Evolutionary conservation across 1,284 basidiomycete genomes (phyloP).

Genomic region (Ceratobasidium sp.): DNA sequence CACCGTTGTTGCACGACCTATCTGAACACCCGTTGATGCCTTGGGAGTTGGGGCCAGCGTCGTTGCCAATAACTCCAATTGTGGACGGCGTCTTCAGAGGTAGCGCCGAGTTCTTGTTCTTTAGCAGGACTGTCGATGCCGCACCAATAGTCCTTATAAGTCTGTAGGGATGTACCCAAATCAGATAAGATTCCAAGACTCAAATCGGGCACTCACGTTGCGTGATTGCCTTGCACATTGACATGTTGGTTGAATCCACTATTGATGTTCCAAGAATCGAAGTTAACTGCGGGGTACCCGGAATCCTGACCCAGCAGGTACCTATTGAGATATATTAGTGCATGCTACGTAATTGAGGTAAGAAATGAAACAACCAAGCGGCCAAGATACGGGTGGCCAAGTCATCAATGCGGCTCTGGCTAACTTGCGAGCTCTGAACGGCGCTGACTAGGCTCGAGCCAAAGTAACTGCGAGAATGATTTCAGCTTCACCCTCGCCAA

Average conservation of each 20-base stretch:
- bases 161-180: constrained; percentile 50
- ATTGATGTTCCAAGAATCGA: constrained; percentile 58
- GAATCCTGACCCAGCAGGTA: constrained; percentile 69
- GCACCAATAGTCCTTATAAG: constrained; percentile 71
- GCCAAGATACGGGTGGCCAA: constrained; percentile 69
- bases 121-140: constrained; percentile 74
- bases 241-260: constrained; percentile 57
- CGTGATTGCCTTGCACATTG: constrained; percentile 71
- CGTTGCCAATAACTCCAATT: constrained; percentile 62
- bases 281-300: constrained; percentile 62
- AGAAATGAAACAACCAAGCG: constrained; percentile 56
- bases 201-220: constrained; percentile 54
- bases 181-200: constrained; percentile 17
- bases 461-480: constrained; percentile 56
- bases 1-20: constrained; percentile 45
- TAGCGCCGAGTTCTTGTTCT: constrained; percentile 65
- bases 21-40: constrained; percentile 46
- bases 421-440: constrained; percentile 62
- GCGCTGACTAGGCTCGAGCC: constrained; percentile 61
- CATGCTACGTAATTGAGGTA: neutral
- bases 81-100: constrained; percentile 63
- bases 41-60: constrained; percentile 47
- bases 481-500: constrained; percentile 48
- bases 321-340: constrained; percentile 49
- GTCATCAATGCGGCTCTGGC: constrained; percentile 63